Conservation (phyloP, 108 stramenopile species). For the Cylindrotheca closterium region DNA sequence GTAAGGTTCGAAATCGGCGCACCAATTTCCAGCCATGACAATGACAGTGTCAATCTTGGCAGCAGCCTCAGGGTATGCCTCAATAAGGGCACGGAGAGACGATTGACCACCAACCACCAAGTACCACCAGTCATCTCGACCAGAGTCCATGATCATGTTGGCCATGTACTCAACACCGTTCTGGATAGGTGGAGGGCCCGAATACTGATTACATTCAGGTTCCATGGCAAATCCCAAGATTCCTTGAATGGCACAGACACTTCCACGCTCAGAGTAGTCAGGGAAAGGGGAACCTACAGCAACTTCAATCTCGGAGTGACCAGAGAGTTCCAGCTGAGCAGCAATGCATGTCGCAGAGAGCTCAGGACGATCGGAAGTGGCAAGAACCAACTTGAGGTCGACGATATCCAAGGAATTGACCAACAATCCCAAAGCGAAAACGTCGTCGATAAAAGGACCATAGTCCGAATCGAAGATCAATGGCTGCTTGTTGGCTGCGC, state of each 20-base stretch:
- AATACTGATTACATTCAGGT: neutral
- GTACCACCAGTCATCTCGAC: constrained; percentile 36
- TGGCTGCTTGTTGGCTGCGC: neutral
- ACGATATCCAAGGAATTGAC: constrained; percentile 28
- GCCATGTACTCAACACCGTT: constrained; percentile 24
- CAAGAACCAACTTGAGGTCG: constrained; percentile 17
- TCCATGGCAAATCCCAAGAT: constrained; percentile 25
- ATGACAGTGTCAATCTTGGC: constrained; percentile 22
- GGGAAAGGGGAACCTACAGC: constrained; percentile 19
- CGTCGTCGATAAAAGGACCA: constrained; percentile 37
- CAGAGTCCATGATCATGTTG: constrained; percentile 25
- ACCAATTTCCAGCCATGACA: constrained; percentile 37
- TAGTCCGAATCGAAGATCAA: constrained; percentile 32
- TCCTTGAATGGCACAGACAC: constrained; percentile 26
- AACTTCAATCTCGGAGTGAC: constrained; percentile 10
- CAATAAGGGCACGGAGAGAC: constrained; percentile 12
- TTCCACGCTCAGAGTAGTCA: constrained; percentile 10
- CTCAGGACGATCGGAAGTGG: constrained; percentile 22
- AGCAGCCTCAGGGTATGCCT: constrained; percentile 18
- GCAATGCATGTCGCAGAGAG: constrained; percentile 21
- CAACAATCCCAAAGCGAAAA: constrained; percentile 33
- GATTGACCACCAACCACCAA: constrained; percentile 27
- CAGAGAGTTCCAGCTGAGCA: constrained; percentile 1
- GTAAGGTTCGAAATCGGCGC: constrained; percentile 31
- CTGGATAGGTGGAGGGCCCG: neutral